Evolutionary conservation across 768 basidiomycete species (phyloP), one percentile per base, ranked within the genome.

Genomic region (Leccinum ochraceum): DNA sequence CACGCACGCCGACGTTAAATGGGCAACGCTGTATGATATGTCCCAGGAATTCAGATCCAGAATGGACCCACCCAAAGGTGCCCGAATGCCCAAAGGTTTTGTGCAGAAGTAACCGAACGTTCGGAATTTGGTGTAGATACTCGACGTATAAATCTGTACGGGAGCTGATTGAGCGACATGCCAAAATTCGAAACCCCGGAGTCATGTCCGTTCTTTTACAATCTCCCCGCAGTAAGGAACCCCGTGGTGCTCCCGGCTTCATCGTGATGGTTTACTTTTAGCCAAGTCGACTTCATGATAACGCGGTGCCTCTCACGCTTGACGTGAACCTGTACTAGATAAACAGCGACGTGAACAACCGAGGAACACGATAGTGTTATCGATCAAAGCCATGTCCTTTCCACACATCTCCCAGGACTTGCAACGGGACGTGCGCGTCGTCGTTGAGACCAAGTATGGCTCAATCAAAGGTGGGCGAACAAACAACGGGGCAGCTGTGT

Each of bases 21-120:
- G 86, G 86, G 86, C 85, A 28, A 83, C 85, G 11, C 83, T 89
- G 83, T 80, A 82, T 63, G 84, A 88, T 60, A 87, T 90, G 81
- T 82, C 83, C 16, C 74, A 79, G 51, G 85, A 86, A 36, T 88
- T 88, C 68, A 80, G 86, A 60, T 75, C 74, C 22, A 83, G 82
- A 64, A 80, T 78, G 52, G 69, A 78, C 30, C 81, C 85, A 0
- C 74, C 76, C 0, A 59, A 75, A 16, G 82, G 80, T 10, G 86
- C 85, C 1, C 73, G 71, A 63, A 86, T 88, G 86, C 86, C 88
- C 20, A 69, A 71, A 22, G 84, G 82, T 50, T 75, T 62, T 44
- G 62, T 61, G 48, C 64, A 63, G 44, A 39, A 57, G 54, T 39
- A 17, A 22, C 52, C 37, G 22, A 52, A 11, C 30, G 34, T 52